Evolutionary conservation across 192 early-diverging fungal species (phyloP), one percentile per base, ranked within the genome.

Genomic region (Backusella circina): DNA sequence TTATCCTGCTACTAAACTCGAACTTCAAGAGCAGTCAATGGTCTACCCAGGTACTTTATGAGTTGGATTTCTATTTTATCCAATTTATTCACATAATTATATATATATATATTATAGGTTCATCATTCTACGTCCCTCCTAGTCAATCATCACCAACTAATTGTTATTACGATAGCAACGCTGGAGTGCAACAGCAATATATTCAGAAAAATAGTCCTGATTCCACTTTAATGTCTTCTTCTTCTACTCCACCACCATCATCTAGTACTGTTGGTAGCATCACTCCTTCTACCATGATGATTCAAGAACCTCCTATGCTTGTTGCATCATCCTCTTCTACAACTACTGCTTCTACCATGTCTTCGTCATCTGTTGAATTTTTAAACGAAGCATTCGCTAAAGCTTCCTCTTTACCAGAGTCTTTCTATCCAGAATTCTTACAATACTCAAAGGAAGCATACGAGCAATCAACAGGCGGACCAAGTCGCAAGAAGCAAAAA

Each of bases 361-460:
- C 80, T 54, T 73, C 73, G 8, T 78, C 80, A 47, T 74, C 80
- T 38, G 73, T 71, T n/a, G 70, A 67, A 16, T 82, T 68, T 31
- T 74, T 82, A 36, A 75, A 75, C 37, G 73, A 82, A 71, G 77
- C 76, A 21, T 74, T 61, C 37, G 80, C 80, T 16, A 77, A 81
- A 33, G 75, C 80, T 16, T 76, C 80, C 21, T 73, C 80, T 54
- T 51, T 80, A 39, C 79, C 79, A 28, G 79, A 80, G 23, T 75
- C 75, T 36, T 80, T 80, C 30, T 80, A 80, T 61, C 79, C 79
- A 9, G 79, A 80, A 68, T 80, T 80, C 64, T 32, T 76, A 35
- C 79, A 80, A 41, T 80, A 80, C 67, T 76, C 74, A n/a, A 80
- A 80, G 26, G 79, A 80, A 41, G 30, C 80, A 32, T 77, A 77